Evolutionary conservation across 306 rosid genomes (phyloP).

Genomic region (Elaeagnus macrophylla): DNA sequence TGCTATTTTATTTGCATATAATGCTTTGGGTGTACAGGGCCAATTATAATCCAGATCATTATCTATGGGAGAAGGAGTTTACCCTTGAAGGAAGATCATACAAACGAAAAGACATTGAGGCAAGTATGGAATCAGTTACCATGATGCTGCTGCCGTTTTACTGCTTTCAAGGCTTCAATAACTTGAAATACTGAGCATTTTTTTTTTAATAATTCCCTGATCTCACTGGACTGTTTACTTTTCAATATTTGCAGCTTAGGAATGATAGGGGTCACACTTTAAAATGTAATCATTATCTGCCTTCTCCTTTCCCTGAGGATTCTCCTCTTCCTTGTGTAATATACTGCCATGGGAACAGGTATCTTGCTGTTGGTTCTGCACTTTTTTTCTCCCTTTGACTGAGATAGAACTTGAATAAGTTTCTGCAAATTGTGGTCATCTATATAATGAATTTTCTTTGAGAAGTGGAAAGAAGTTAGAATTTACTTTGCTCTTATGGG

Average conservation of each 20-base stretch:
- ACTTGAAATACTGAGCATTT: slow-evolving; percentile 4
- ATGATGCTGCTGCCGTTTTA: slow-evolving; percentile 11
- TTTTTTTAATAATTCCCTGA: slow-evolving; percentile 11
- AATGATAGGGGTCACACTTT: slow-evolving; percentile 72
- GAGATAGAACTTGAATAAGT: slow-evolving; percentile 6
- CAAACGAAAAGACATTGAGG: slow-evolving; percentile 95
- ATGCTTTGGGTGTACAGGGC: slow-evolving; percentile 52
- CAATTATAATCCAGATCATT: slow-evolving; percentile 84
- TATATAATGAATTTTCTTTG: background rate
- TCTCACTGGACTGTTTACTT: slow-evolving; percentile 19
- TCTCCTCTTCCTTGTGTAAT: slow-evolving; percentile 83
- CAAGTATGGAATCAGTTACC: slow-evolving; percentile 62
- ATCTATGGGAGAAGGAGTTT: slow-evolving; percentile 89
- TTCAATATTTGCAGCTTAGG: slow-evolving; percentile 57
- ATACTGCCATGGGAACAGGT: slow-evolving; percentile 99
- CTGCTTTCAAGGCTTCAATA: slow-evolving; percentile 3
- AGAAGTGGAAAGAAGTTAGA: background rate
- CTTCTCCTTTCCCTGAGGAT: slow-evolving; percentile 66
- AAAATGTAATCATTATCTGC: slow-evolving; percentile 87
- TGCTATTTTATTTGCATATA: slow-evolving; percentile 14
- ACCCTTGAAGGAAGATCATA: slow-evolving; percentile 70
- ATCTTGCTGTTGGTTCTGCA: slow-evolving; percentile 9
- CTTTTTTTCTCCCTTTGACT: background rate
- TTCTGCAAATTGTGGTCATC: slow-evolving; percentile 8
- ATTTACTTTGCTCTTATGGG: slow-evolving; percentile 20